Base-by-base conservation (phyloP, 352 stramenopile genomes). In the Vaucheria bursata region DNA sequence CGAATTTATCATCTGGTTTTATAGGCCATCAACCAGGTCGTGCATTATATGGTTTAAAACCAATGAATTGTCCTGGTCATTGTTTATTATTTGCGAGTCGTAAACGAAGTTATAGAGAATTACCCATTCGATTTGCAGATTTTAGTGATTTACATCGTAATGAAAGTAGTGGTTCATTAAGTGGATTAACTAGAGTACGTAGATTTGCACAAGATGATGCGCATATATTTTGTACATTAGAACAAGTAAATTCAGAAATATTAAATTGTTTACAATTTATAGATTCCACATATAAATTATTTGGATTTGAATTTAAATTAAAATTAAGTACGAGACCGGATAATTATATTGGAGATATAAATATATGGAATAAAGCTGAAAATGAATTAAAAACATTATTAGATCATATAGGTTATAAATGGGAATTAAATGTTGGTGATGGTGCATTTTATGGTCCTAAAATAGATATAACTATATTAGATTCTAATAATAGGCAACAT, bases 1-100 rank as follows among this genome's bases (percentile, higher is more conserved):
- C n/a, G n/a, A n/a, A n/a, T n/a, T n/a, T n/a, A n/a, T n/a, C n/a
- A n/a, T n/a, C n/a, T n/a, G n/a, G n/a, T n/a, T n/a, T n/a, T n/a
- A n/a, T n/a, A n/a, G n/a, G n/a, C n/a, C n/a, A n/a, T n/a, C n/a
- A n/a, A n/a, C n/a, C n/a, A n/a, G n/a, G n/a, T n/a, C n/a, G n/a
- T n/a, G n/a, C n/a, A n/a, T n/a, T n/a, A 82, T 95, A 90, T 84
- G 90, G 82, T 12, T 18, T 84, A 78, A 99, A 99, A 87, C 95
- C 95, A 39, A 99, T 99, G 95, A 99, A 99, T 87, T 99, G 95
- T 86, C 95, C 95, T 34, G 95, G 92, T n/a, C 94, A 98, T 74
- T 99, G 94, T 85, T 85, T 98, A 31, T 95, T 99, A 89, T 99
- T 98, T 87, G 90, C 87, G 69, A 90, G 94, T 82, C 84, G 89